Evolutionary conservation across 768 basidiomycete genomes (phyloP), one percentile per base, ranked within the genome.

Genomic region (Dacryopinax spathularia): DNA sequence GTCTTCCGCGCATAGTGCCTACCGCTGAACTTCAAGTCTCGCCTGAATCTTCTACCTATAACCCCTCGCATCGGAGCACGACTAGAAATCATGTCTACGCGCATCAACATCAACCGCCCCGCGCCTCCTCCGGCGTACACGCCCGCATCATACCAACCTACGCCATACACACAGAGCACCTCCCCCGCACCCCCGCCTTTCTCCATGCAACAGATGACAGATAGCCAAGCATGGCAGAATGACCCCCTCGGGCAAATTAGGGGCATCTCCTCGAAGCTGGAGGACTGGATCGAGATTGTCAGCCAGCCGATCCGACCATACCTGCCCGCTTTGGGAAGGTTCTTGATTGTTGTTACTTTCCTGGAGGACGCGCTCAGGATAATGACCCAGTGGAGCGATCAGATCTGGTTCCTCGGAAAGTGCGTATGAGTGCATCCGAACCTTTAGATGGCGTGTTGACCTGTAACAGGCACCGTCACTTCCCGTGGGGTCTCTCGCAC

Each of bases 321-420:
- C 74, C 81, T 99, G 70, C 96, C 96, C 39, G 86, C 91, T 62
- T 86, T 97, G 74, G 95, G 93, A 64, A 84, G 96, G 69, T 98
- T 97, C 77, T 75, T 99, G 65, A 98, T 98, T 74, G 91, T 99
- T 61, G 92, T 96, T 39, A 99, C 96, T 10, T 99, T 99, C 77
- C 78, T 94, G 74, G 96, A 99, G 80, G 96, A 99, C 72, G 91
- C 96, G 9, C 75, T 95, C 70, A 80, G 96, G 67, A 98, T 98
- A 71, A 62, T 90, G 65, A 90, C 92, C 1, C 95, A 98, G 74
- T 98, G 93, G 92, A 73, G 83, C 59, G 96, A 99, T 78, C 96
- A 99, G 76, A 83, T 96, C 62, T 99, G 95, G 91, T 99, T 97
- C 75, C 79, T 99, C 70, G 91, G 97, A 74, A 86, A 85, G 95